Conservation (phyloP, 345 rosid genomes). For the Punica granatum region DNA sequence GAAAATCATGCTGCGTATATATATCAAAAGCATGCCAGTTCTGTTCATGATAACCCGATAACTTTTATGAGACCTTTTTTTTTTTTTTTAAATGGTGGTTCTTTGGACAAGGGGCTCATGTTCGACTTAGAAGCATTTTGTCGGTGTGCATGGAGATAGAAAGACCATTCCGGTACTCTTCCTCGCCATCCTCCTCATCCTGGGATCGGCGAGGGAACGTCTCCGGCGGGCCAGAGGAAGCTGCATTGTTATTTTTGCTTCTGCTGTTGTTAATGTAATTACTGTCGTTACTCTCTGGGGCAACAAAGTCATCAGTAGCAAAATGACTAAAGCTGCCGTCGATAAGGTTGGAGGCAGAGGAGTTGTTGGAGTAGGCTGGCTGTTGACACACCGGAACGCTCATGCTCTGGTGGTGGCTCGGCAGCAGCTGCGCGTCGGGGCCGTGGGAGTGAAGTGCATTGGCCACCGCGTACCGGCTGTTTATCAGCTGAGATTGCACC, state of each 20-base stretch:
- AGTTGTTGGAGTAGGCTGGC: slow-evolving; percentile 84
- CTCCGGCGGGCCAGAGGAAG: slow-evolving; percentile 49
- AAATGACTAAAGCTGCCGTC: slow-evolving; percentile 34
- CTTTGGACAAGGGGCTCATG: no score
- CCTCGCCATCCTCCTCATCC: slow-evolving; percentile 35
- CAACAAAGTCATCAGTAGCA: slow-evolving; percentile 32
- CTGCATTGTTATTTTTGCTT: slow-evolving; percentile 21
- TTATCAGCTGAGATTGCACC: slow-evolving; percentile 72
- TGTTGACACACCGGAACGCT: slow-evolving; percentile 16
- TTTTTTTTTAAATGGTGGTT: no score
- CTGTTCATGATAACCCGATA: no score
- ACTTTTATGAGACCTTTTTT: no score
- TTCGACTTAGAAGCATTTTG: slow-evolving; percentile 24
- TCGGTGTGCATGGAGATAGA: slow-evolving; percentile 29
- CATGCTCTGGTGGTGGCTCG: slow-evolving; percentile 9
- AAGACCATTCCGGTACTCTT: slow-evolving; percentile 55
- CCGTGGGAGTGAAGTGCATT: slow-evolving; percentile 52
- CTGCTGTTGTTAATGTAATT: neutral
- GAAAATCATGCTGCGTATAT: neutral
- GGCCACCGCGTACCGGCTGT: slow-evolving; percentile 68
- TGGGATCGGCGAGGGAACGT: slow-evolving; percentile 24
- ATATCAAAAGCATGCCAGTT: no score
- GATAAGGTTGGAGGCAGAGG: slow-evolving; percentile 59
- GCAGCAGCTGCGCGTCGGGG: slow-evolving; percentile 27
- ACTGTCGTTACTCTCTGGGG: slow-evolving; percentile 16